These are phyloP conservation scores for Chaetomium olivaceum DNA, from an alignment of 2,329 filamentous ascomycete genomes.

Conservation along the genomic window DNA sequence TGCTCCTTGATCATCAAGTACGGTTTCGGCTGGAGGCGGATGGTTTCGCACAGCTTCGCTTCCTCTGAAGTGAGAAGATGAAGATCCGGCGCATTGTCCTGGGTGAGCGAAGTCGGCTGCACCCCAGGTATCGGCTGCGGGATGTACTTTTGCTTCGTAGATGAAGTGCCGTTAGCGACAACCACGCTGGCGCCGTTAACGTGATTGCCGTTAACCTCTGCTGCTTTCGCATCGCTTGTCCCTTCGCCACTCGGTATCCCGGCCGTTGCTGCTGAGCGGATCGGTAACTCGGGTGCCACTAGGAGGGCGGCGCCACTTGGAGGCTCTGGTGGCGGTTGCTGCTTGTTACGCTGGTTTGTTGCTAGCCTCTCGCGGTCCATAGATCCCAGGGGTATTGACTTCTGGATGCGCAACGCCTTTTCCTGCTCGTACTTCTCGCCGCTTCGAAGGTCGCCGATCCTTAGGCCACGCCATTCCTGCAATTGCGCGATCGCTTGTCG, in stretches of 20 bases:
- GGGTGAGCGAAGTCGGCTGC: slow-evolving; percentile 65
- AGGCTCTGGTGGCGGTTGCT: slow-evolving; percentile 65
- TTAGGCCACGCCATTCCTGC: slow-evolving; percentile 87
- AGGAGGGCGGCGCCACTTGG: slow-evolving; percentile 74
- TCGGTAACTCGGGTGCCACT: slow-evolving; percentile 74
- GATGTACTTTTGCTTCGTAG: slow-evolving; percentile 53
- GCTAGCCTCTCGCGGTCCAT: slow-evolving; percentile 81
- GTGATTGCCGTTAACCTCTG: slow-evolving; percentile 41
- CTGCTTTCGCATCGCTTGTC: slow-evolving; percentile 40
- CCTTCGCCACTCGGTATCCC: slow-evolving; percentile 38
- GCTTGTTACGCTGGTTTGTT: slow-evolving; percentile 68
- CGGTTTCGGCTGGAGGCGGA: slow-evolving; percentile 87
- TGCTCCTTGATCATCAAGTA: slow-evolving; percentile 94
- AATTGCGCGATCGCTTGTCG: slow-evolving; percentile 86
- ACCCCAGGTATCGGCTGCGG: slow-evolving; percentile 61
- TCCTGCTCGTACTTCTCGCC: slow-evolving; percentile 93
- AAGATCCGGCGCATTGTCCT: slow-evolving; percentile 76
- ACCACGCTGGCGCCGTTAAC: slow-evolving; percentile 38
- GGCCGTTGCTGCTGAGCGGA: slow-evolving; percentile 50
- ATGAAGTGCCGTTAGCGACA: slow-evolving; percentile 38
- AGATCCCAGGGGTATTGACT: slow-evolving; percentile 69
- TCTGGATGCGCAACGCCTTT: slow-evolving; percentile 74
- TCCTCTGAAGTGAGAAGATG: slow-evolving; percentile 86
- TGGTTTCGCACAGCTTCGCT: slow-evolving; percentile 77
- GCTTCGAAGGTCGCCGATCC: slow-evolving; percentile 78